phyloP scores from a whole-genome alignment of 129 eudicot species.

The Saussurea involucrata region DNA sequence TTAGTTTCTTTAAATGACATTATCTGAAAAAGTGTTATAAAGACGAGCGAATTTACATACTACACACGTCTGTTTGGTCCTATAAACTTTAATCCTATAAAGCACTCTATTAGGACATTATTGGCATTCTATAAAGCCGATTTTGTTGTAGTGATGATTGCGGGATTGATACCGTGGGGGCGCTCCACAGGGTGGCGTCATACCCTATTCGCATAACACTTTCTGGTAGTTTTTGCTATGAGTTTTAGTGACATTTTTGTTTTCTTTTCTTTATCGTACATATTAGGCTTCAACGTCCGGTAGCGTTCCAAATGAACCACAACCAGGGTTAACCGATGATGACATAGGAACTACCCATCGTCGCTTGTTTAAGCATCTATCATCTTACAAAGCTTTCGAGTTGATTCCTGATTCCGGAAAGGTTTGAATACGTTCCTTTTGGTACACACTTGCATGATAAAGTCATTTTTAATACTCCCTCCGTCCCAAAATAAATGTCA shows the following conservation, averaged over 20 bases:
- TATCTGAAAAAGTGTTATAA: not conserved
- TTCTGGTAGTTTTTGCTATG: not conserved
- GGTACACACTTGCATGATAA: not conserved
- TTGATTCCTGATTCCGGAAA: conserved; percentile 66
- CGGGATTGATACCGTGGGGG: too few species aligned
- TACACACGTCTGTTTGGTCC: not conserved
- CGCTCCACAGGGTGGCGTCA: not conserved
- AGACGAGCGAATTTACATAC: not conserved
- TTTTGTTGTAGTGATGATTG: not conserved
- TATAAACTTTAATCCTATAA: not conserved
- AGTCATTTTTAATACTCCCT: not conserved
- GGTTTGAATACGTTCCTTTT: conserved; percentile 36
- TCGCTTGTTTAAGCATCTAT: conserved; percentile 49
- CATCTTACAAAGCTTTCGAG: conserved; percentile 44
- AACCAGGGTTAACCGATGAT: conserved; percentile 24
- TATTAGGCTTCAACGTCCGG: conserved; percentile 53
- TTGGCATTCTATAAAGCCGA: not conserved
- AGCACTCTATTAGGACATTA: not conserved
- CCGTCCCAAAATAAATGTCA: not conserved
- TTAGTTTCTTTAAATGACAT: not conserved
- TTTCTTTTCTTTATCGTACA: not conserved
- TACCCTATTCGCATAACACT: not conserved
- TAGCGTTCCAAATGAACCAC: conserved; percentile 22
- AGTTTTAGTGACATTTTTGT: not conserved
- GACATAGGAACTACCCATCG: conserved; percentile 46